These are phyloP conservation scores for Daldinia vernicosa DNA, from an alignment of 495 filamentous ascomycete species.

Conservation along the genomic window DNA sequence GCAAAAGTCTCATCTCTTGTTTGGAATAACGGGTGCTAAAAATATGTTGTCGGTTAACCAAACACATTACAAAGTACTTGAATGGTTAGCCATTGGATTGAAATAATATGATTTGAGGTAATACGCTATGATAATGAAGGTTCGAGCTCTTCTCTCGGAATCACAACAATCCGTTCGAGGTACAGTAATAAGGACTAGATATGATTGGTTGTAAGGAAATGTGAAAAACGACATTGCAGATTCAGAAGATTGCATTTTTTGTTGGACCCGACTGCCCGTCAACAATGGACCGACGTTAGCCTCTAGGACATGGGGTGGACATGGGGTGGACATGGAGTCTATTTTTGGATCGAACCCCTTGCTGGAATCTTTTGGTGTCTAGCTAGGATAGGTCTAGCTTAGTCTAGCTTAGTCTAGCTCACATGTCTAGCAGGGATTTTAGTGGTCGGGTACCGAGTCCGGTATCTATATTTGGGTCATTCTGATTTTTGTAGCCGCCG, in stretches of 20 bases:
- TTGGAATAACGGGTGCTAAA: background rate
- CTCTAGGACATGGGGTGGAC: background rate
- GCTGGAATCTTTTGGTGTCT: background rate
- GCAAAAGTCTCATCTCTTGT: background rate
- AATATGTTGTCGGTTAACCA: background rate
- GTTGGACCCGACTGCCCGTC: slow-evolving; percentile 16
- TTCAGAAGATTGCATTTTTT: background rate
- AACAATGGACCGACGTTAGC: slow-evolving; percentile 16
- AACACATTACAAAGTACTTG: background rate
- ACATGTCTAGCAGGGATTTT: slow-evolving; percentile 2
- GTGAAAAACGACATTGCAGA: background rate
- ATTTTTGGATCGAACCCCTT: slow-evolving; percentile 2
- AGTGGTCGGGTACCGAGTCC: slow-evolving; percentile 18
- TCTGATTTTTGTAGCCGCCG: slow-evolving; percentile 33
- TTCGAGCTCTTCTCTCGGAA: slow-evolving; percentile 8
- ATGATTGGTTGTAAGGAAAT: slow-evolving; percentile 28
- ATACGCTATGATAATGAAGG: background rate
- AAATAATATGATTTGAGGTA: background rate
- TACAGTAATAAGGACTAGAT: background rate
- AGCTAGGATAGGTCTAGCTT: slow-evolving; percentile 9
- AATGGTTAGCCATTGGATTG: background rate
- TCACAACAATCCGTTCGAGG: slow-evolving; percentile 22
- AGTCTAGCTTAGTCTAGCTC: slow-evolving; percentile 9
- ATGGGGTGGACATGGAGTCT: background rate
- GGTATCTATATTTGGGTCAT: slow-evolving; percentile 33